A percentile compares a stretch with the other conserved stretches of the same genome.
phyloP scores from a whole-genome alignment of 495 filamentous ascomycete genomes.

The Hypoxylon cercidicola region DNA sequence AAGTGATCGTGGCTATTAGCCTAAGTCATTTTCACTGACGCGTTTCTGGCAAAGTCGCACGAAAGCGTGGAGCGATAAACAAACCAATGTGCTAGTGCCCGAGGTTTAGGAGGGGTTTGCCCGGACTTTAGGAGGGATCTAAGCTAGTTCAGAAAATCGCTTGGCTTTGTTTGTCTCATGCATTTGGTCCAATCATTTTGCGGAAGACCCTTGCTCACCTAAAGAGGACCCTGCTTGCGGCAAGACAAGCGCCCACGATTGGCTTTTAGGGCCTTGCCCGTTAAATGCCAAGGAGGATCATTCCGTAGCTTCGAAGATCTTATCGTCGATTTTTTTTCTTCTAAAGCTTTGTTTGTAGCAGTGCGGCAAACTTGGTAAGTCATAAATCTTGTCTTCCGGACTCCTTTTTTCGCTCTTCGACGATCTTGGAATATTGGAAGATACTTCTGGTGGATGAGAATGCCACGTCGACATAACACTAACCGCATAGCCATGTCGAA shows the following conservation, averaged over 20 bases:
- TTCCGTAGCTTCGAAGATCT: slow-evolving; percentile 40
- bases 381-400: slow-evolving; percentile 15
- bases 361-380: slow-evolving; percentile 15
- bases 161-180: slow-evolving; percentile 47
- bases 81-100: too few relatives aligned
- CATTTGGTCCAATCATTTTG: slow-evolving; percentile 47
- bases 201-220: slow-evolving; percentile 49
- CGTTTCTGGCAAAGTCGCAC: too few relatives aligned
- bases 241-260: slow-evolving; percentile 51
- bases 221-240: slow-evolving; percentile 45
- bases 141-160: too few relatives aligned
- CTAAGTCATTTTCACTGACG: too few relatives aligned
- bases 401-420: slow-evolving; percentile 14
- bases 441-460: slow-evolving; percentile 32
- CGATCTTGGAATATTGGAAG: slow-evolving; percentile 2
- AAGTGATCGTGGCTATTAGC: too few relatives aligned
- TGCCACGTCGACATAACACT: slow-evolving; percentile 43
- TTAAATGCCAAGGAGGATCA: slow-evolving; percentile 43
- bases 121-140: too few relatives aligned
- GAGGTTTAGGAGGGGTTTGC: too few relatives aligned
- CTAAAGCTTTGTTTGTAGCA: slow-evolving; percentile 12
- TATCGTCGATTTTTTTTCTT: slow-evolving; percentile 16
- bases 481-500: slow-evolving; percentile 31
- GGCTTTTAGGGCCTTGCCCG: slow-evolving; percentile 40
- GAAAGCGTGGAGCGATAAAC: too few relatives aligned